Evolutionary conservation across 2,329 filamentous ascomycete species (phyloP), one percentile per base, ranked within the genome.

Genomic region (Aspergillaceae sp.): DNA sequence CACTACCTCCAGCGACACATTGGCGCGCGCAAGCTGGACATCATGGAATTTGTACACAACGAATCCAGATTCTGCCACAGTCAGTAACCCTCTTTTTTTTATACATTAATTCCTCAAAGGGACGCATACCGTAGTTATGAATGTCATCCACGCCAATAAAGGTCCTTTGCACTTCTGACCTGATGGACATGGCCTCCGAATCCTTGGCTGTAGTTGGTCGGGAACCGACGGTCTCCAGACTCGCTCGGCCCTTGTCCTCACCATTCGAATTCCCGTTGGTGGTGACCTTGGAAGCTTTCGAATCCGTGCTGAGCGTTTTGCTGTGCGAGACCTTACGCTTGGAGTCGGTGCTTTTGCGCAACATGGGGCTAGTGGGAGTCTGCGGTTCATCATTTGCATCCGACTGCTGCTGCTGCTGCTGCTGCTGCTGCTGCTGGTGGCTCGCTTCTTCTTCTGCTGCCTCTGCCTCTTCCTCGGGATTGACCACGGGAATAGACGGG

Each of bases 1-100:
- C 52, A 91, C 74, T 5, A 98, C 80, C 65, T 98, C 89, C 26
- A 98, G 74, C 51, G 87, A 84, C 29, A 82, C 84, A 54, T 90
- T 79, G 44, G 75, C 79, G 52, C 86, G 81, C 0, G 87, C 79
- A 62, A 98, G 78, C 46, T 96, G 85, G 27, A 84, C 89, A 51
- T 97, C 90, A 63, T 96, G 80, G 47, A 98, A 79, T 62, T 90
- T 91, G 77, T 98, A 97, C 46, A 98, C 86, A 52, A 98, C 76
- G 47, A 98, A 78, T 53, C 92, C 92, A 47, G 87, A 92, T 71
- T 97, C 89, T 83, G 52, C 37, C 44, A 19, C 32, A 29, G 3
- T 37, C 26, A 57, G 74, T 56, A 32, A 32, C 2, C 8, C 8
- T 9, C 4, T 41, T 41, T 75, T 70, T 54, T 48, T 38, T 42